Evolutionary conservation across 1,284 basidiomycete genomes (phyloP), one percentile per base, ranked within the genome.

Genomic region (Ganoderma sinense): DNA sequence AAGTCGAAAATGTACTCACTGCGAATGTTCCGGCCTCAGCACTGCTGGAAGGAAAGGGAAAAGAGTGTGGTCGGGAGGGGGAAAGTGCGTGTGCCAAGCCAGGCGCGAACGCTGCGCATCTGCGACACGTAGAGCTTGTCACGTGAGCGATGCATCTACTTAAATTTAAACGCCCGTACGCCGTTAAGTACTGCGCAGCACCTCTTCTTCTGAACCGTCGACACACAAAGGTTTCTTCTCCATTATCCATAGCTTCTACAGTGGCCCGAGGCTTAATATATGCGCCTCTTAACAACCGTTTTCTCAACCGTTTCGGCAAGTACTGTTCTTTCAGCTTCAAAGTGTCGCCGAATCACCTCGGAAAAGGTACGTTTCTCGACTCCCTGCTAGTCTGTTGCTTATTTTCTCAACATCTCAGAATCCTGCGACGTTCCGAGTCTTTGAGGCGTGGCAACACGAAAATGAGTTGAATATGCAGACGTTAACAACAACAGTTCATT

Each of bases 51-150:
- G 39, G 4, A 39, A 33, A 41, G 39, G 8, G 43, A 26, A 41
- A 65, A 41, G 39, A 60, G 8, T 53, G 48, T 4, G 48, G 23
- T 26, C 11, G 14, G 31, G 60, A 8, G 55, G 18, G 33, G 29
- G 60, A 61, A 39, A 23, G 51, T 60, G 36, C 26, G 68, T 41
- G 64, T 68, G 72, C 72, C 72, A 73, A 73, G 72, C 66, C 67
- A 67, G 66, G 65, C 71, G 71, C 71, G 65, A 48, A 36, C 43
- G 64, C 67, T 70, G 71, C 71, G 71, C 69, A 69, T 43, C 8
- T 40, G 56, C 72, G 72, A 73, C 72, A 73, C 72, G 72, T 73
- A 73, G 69, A 68, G 67, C 59, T 2, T 0, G 51, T 69, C 72
- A 73, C 72, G 72, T 73, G 71, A 11, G 13, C 48, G n/a, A 7